Evolutionary conservation across 345 rosid genomes (phyloP).

Genomic region (Microthlaspi erraticum): DNA sequence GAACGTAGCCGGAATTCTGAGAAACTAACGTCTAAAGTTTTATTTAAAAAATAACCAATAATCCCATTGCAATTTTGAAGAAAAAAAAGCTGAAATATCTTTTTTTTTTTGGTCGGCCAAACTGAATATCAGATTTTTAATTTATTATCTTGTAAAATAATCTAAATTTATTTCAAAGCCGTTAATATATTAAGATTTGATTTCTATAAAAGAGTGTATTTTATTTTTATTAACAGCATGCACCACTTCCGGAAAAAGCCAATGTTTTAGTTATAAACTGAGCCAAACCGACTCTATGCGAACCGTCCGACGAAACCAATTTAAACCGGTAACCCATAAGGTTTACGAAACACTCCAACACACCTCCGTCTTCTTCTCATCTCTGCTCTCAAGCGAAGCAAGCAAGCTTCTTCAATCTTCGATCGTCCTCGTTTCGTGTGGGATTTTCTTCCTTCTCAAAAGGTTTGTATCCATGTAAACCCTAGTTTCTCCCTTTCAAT

Average conservation of each 20-base stretch:
- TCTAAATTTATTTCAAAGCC: too few species aligned
- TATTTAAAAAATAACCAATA: too few species aligned
- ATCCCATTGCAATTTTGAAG: too few species aligned
- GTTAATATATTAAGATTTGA: too few species aligned
- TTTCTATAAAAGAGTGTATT: too few species aligned
- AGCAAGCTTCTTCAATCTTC: slow-evolving; percentile 6
- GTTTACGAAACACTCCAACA: background rate
- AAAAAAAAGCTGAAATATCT: too few species aligned
- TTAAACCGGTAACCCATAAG: background rate
- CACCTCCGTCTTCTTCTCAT: background rate
- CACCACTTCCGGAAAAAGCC: background rate
- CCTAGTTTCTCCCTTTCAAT: background rate
- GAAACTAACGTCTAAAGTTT: too few species aligned
- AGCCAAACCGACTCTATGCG: background rate
- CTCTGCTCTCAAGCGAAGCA: background rate
- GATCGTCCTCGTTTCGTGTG: slow-evolving; percentile 1
- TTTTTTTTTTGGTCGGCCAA: too few species aligned
- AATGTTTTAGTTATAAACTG: background rate
- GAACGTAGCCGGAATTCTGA: too few species aligned
- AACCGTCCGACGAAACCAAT: background rate
- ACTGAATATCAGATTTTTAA: too few species aligned
- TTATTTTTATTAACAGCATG: background rate
- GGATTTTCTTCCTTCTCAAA: background rate
- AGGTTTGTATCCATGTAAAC: slow-evolving; percentile 1
- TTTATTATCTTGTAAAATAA: too few species aligned